Conservation (phyloP, 106 monocot genomes). For the Acanthochlamys bracteata region DNA sequence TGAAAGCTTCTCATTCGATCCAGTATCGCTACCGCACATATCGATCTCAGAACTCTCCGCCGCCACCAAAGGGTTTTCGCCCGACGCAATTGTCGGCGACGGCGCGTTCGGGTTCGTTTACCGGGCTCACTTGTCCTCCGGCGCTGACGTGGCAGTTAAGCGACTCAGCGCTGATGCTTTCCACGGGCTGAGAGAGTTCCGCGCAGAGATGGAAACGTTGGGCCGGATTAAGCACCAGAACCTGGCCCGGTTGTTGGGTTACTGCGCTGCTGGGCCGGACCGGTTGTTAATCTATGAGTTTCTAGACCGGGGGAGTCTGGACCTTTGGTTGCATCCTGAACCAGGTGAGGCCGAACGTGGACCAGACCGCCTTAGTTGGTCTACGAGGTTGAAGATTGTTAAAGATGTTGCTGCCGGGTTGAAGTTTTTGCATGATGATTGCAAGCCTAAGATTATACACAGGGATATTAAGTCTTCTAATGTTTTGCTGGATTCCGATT, state of each 20-base stretch:
- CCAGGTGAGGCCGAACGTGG: not conserved
- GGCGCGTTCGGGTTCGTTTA: conserved; percentile 92
- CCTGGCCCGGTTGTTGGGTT: conserved; percentile 61
- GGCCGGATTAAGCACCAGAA: conserved; percentile 56
- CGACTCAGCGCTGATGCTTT: conserved; percentile 52
- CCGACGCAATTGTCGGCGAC: conserved; percentile 73
- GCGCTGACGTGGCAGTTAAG: conserved; percentile 68
- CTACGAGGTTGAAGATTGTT: conserved; percentile 27
- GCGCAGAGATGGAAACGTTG: conserved; percentile 81
- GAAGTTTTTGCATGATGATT: conserved; percentile 61
- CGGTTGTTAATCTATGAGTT: conserved; percentile 83
- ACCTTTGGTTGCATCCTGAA: conserved; percentile 60
- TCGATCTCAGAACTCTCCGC: conserved; percentile 53
- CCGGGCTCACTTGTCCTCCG: conserved; percentile 49
- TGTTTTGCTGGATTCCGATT: conserved; percentile 50
- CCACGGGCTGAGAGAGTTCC: conserved; percentile 73
- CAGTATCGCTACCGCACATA: conserved; percentile 38
- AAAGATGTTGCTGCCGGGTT: conserved; percentile 58
- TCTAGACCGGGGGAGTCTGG: conserved; percentile 57
- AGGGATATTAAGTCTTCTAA: conserved; percentile 91
- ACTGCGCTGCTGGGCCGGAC: conserved; percentile 52
- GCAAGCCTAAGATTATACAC: conserved; percentile 64
- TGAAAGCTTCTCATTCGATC: conserved; percentile 37
- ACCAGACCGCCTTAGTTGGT: conserved; percentile 23
- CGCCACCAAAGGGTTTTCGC: conserved; percentile 57